Conservation (phyloP, 2,329 filamentous ascomycete species). For the Podosphaera leucotricha region DNA sequence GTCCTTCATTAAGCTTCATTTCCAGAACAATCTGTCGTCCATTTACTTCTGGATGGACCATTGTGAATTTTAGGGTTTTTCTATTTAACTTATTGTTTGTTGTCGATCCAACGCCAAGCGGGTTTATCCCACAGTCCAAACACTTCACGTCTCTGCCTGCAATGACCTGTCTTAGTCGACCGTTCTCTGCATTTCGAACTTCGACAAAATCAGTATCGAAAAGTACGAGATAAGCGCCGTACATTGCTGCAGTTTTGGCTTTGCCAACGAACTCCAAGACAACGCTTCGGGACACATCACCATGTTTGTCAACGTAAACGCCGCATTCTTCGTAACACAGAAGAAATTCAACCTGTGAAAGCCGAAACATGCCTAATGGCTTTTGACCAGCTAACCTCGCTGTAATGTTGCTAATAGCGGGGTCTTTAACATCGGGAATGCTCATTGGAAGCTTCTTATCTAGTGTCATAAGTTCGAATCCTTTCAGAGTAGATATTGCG, state of each 20-base stretch:
- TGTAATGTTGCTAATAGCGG: constrained; percentile 65
- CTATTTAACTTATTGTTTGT: constrained; percentile 19
- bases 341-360: constrained; percentile 79
- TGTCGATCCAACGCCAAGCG: constrained; percentile 26
- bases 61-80: constrained; percentile 75
- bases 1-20: constrained; percentile 75
- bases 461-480: constrained; percentile 84
- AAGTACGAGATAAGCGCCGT: constrained; percentile 72
- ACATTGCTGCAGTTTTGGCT: constrained; percentile 68
- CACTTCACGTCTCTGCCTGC: constrained; percentile 74
- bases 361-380: constrained; percentile 86
- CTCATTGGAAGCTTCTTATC: constrained; percentile 95
- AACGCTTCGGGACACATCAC: constrained; percentile 76
- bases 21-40: constrained; percentile 77
- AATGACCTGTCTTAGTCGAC: constrained; percentile 79
- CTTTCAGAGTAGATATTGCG: constrained; percentile 72
- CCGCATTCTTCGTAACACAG: constrained; percentile 89
- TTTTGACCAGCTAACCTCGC: constrained; percentile 59
- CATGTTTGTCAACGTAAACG: constrained; percentile 95
- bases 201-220: constrained; percentile 96
- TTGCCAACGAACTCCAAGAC: constrained; percentile 98
- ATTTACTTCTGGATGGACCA: constrained; percentile 78
- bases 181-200: constrained; percentile 90
- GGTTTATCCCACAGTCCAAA: constrained; percentile 54
- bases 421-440: constrained; percentile 63